Evolutionary conservation across 1,284 basidiomycete genomes (phyloP), one percentile per base, ranked within the genome.

Genomic region (Volvariella volvacea): DNA sequence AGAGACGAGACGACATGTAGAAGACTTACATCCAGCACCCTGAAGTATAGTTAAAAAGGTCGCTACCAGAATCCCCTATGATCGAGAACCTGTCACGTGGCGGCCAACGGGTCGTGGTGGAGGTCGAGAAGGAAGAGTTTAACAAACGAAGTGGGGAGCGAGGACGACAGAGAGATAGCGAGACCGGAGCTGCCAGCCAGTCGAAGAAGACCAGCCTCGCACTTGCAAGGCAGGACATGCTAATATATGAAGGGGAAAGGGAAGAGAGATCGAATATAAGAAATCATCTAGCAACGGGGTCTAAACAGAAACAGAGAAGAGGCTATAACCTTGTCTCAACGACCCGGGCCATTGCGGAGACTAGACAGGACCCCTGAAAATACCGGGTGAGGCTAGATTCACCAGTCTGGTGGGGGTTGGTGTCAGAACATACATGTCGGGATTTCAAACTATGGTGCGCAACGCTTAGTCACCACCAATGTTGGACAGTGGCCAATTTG

Each of bases 231-330:
- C 67, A 64, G 68, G 60, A 67, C 64, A 41, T 67, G n/a, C 54
- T 68, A 50, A 56, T 62, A 40, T 22, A 58, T 51, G 47, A 68
- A 45, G 50, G 57, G 40, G 39, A 70, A 68, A 62, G 71, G 43
- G 25, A 71, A 71, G 37, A 71, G 68, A 60, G 74, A 69, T 61
- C 62, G 64, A 65, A 62, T 43, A 12, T 28, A 28, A 28, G 25
- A 28, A 28, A 28, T 12, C 25, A 28, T 6, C 25, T 12, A 28
- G 25, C 25, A 28, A n/a, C 25, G 25, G 25, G 25, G 12, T 28
- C 25, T 28, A 28, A 28, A 28, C 6, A 28, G 25, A 28, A 12
- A 28, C 6, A 28, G 25, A n/a, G n/a, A n/a, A n/a, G n/a, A n/a
- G n/a, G n/a, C n/a, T n/a, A n/a, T n/a, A n/a, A n/a, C n/a, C n/a